These are phyloP conservation scores for Claviceps paspali DNA, from an alignment of 2,329 filamentous ascomycete genomes.

Conservation along the genomic window DNA sequence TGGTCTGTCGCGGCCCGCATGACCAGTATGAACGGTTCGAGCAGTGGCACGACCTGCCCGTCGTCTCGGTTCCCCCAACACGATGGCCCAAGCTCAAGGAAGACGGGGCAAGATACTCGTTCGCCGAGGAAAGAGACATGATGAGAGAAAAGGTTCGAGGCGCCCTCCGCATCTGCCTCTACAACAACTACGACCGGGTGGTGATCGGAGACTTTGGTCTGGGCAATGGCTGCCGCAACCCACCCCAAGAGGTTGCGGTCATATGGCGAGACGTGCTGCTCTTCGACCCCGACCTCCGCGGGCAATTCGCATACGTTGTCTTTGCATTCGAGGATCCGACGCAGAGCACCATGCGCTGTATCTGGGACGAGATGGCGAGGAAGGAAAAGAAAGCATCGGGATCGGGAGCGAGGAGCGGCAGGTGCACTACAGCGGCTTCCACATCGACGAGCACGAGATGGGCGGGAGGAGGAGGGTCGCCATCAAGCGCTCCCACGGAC, in stretches of 20 bases:
- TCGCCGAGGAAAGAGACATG: conserved; percentile 53
- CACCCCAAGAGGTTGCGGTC: conserved; percentile 47
- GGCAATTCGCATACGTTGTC: conserved; percentile 44
- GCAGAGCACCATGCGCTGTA: conserved; percentile 37
- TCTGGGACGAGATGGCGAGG: conserved; percentile 39
- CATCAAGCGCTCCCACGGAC: conserved; percentile 22
- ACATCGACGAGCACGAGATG: too few relatives aligned
- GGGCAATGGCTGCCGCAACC: conserved; percentile 48
- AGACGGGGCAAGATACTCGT: conserved; percentile 53
- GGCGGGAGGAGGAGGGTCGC: too few relatives aligned
- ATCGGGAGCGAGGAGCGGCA: conserved; percentile 17
- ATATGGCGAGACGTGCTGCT: conserved; percentile 51
- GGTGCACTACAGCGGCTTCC: conserved; percentile 16
- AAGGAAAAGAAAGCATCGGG: conserved; percentile 24
- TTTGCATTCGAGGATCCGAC: conserved; percentile 48
- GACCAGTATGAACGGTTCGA: conserved; percentile 45
- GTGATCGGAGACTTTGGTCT: conserved; percentile 51
- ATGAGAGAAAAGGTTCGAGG: conserved; percentile 59
- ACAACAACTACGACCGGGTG: conserved; percentile 39
- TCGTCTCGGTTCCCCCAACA: conserved; percentile 60
- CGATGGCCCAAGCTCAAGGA: conserved; percentile 59
- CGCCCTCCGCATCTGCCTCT: conserved; percentile 53
- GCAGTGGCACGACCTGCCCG: conserved; percentile 44
- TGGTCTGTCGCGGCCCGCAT: conserved; percentile 58
- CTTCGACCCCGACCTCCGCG: conserved; percentile 45